Base-by-base conservation (phyloP, 1,139 yeast species). In the Taphrina sp. region DNA sequence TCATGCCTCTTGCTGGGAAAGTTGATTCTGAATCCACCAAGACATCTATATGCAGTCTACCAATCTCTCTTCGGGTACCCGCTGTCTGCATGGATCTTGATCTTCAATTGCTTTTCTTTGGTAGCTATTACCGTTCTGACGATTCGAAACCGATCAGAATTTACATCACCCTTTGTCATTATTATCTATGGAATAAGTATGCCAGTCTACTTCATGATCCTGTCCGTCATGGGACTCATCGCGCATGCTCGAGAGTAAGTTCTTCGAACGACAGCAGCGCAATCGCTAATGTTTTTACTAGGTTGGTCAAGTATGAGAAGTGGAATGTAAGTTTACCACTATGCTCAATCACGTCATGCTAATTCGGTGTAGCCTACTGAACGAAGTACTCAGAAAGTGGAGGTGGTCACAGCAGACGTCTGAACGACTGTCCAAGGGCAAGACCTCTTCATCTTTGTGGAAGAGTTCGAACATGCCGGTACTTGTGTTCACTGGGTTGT, bases 201-300 rank as follows among this genome's bases (percentile, higher is more conserved):
- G 42, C 42, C 42, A 5, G 20, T 37, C 28, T 37, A 37, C 14
- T 37, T 37, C 42, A 37, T 37, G 42, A 22, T 37, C 14, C 16
- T 37, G 26, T 37, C 42, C 3, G n/a, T 17, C 12, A 37, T 37
- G 42, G 42, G 42, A 3, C 19, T 37, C 17, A n/a, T 37, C 5
- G 42, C 42, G 12, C 42, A 37, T 37, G 42, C 42, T 20, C 42
- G 42, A 22, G 42, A 37, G 42, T 37, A n/a, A 5, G 42, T 20
- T 3, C 28, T 8, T 28, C 10, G 12, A 22, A 14, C 5, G 5
- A 10, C n/a, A 19, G 3, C 4, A 4, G 4, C 16, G 39, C 5
- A 24, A n/a, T n/a, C 5, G 12, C 8, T 22, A n/a, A 26, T 37
- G 42, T 22, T 29, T 7, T 8, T 5, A 3, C 3, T 20, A 37